Base-by-base conservation (phyloP, 2,329 filamentous ascomycete species). In the Aspergillus uvarum region DNA sequence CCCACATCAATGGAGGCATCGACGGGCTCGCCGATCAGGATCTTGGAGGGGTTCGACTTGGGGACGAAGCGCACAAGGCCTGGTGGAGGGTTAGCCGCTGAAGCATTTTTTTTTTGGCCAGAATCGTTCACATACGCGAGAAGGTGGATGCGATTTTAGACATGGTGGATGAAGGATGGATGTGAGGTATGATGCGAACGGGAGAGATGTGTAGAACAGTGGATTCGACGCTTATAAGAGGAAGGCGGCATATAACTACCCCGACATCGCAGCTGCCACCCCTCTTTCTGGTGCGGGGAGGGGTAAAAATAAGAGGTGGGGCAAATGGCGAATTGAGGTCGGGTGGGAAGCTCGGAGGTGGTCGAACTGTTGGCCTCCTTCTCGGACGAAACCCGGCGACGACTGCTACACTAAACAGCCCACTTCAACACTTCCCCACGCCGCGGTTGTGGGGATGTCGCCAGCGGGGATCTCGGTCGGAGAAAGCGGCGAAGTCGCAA, bases 11-110 rank as follows among this genome's bases (percentile, higher is more conserved):
- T 63, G 10, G 78, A 71, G 22, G 76, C 71, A 61, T 85, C 80
- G 35, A 79, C 73, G 2, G 85, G 85, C 66, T 87, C 80, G 35
- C 85, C 85, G 65, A 87, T 82, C 51, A 85, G 74, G 56, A 84
- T 70, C 62, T 80, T 80, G 60, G 75, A 72, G 42, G 77, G 70
- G 51, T 82, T 79, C 5, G 79, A 81, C 67, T 81, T 82, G 56
- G 85, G 82, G 19, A 82, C 71, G 67, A 87, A 87, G 55, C 85
- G 83, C 65, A 87, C 83, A 59, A 87, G 80, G 71, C 85, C 84
- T 86, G 56, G n/a, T 42, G 32, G 24, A n/a, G 6, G 44, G 47
- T 67, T 52, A 65, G 55, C 12, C 4, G 7, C 5, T 29, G 21
- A 29, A 29, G n/a, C 14, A 14, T 14, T 8, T 31, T 22, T 14